Evolutionary conservation across 345 rosid species (phyloP).

Genomic region (Boechera retrofracta): DNA sequence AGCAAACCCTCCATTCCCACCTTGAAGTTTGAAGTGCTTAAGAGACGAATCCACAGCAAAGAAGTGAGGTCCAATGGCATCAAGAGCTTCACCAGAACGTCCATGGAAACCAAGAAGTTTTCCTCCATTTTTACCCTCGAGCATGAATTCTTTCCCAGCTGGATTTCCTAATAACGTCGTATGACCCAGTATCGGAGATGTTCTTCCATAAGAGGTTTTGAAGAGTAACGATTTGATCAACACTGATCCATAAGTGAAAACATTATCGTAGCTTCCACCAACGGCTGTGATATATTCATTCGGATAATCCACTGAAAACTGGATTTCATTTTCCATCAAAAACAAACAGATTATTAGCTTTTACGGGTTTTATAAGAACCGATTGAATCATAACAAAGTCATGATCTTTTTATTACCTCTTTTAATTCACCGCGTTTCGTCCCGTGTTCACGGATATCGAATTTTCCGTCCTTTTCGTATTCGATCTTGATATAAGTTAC

Average conservation of each 20-base stretch:
- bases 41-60: constrained; percentile 22
- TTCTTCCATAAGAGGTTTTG: constrained; percentile 28
- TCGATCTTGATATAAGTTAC: constrained; percentile 35
- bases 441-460: constrained; percentile 34
- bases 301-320: constrained; percentile 44
- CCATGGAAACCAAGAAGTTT: constrained; percentile 43
- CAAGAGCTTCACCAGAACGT: constrained; percentile 37
- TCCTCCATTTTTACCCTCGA: constrained; percentile 35
- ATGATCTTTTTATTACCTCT: constrained; percentile 1
- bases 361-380: not conserved
- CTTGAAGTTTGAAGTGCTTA: constrained; percentile 30
- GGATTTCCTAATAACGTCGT: not conserved
- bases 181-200: constrained; percentile 17
- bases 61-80: constrained; percentile 42
- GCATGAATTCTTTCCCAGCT: constrained; percentile 22
- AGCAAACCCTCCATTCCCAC: constrained; percentile 35
- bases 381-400: not conserved
- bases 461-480: constrained; percentile 36
- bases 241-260: not conserved
- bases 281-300: constrained; percentile 38
- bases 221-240: constrained; percentile 26
- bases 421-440: constrained; percentile 5
- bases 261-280: constrained; percentile 32
- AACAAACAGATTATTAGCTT: not conserved
- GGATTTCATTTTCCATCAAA: constrained; percentile 23